Conservation (phyloP, 2,329 filamentous ascomycete genomes). For the Cercospora sp. region DNA sequence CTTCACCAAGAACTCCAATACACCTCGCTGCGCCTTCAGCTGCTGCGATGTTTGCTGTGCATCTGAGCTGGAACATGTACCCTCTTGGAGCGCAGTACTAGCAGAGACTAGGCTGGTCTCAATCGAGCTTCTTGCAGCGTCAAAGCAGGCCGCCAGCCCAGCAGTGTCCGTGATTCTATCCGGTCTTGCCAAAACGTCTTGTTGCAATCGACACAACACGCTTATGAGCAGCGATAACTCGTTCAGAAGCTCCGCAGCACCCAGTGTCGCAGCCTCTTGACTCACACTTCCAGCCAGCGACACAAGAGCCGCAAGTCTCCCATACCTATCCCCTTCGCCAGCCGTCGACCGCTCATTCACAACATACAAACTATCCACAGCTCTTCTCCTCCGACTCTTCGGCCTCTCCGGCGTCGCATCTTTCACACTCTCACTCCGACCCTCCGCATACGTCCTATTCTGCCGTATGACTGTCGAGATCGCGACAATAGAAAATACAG, state of each 20-base stretch:
- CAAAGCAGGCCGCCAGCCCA: conserved; percentile 16
- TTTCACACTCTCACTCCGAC: not conserved
- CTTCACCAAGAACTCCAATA: conserved; percentile 27
- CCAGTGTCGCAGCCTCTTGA: not conserved
- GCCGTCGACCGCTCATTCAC: not conserved
- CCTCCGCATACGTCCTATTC: not conserved
- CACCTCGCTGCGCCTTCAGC: conserved; percentile 25
- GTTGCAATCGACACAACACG: conserved; percentile 28
- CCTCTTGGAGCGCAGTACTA: not conserved
- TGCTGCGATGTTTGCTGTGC: conserved; percentile 22
- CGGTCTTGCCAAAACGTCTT: conserved; percentile 9
- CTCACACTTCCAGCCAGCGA: conserved; percentile 3
- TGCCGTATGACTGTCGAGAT: conserved; percentile 28
- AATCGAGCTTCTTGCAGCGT: conserved; percentile 17
- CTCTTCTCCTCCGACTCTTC: conserved; percentile 8
- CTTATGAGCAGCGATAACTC: conserved; percentile 27
- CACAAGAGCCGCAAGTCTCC: conserved; percentile 3
- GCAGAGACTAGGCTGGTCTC: conserved; percentile 9
- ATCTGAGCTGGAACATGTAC: not conserved
- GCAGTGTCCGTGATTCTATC: not conserved
- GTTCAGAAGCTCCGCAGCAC: conserved; percentile 12
- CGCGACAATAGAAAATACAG: conserved; percentile 31
- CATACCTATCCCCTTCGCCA: not conserved
- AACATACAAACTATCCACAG: conserved; percentile 17
- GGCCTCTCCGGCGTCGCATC: not conserved